Evolutionary conservation across 768 basidiomycete species (phyloP).

Genomic region (Crassisporium funariophilum): DNA sequence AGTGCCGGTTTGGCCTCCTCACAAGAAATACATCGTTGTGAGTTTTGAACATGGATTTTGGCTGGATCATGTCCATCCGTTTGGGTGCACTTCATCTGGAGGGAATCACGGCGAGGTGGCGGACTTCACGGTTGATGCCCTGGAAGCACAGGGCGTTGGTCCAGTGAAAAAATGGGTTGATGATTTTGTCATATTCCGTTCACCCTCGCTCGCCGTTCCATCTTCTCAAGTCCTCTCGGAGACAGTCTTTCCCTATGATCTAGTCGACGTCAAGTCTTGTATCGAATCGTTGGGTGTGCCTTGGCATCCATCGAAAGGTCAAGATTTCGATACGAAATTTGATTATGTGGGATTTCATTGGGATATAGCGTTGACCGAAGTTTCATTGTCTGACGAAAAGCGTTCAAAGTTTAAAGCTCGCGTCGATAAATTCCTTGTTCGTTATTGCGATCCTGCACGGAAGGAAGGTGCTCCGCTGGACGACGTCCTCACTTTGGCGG

Average conservation of each 20-base stretch:
- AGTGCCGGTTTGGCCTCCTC: constrained; percentile 29
- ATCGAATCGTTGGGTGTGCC: constrained; percentile 19
- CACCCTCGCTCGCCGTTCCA: constrained; percentile 3
- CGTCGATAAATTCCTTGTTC: too few species aligned
- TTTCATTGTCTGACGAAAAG: constrained; percentile 33
- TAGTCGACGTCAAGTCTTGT: constrained; percentile 13
- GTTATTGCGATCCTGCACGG: too few species aligned
- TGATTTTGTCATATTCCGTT: constrained; percentile 23
- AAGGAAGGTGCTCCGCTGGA: too few species aligned
- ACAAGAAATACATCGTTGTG: constrained; percentile 25
- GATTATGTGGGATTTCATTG: constrained; percentile 39
- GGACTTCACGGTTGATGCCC: constrained; percentile 28
- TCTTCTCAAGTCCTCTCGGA: neutral
- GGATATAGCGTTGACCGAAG: constrained; percentile 27
- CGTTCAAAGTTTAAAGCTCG: too few species aligned
- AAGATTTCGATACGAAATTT: constrained; percentile 19
- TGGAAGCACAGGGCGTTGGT: neutral
- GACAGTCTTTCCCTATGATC: neutral
- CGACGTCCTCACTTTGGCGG: too few species aligned
- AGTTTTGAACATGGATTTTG: constrained; percentile 19
- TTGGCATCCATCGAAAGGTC: constrained; percentile 14
- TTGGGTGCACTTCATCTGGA: constrained; percentile 24
- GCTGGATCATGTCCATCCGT: constrained; percentile 25
- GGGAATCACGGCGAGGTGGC: constrained; percentile 30
- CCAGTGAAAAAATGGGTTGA: constrained; percentile 25